phyloP scores from a whole-genome alignment of 768 basidiomycete species.

The Clathrus columnatus region DNA sequence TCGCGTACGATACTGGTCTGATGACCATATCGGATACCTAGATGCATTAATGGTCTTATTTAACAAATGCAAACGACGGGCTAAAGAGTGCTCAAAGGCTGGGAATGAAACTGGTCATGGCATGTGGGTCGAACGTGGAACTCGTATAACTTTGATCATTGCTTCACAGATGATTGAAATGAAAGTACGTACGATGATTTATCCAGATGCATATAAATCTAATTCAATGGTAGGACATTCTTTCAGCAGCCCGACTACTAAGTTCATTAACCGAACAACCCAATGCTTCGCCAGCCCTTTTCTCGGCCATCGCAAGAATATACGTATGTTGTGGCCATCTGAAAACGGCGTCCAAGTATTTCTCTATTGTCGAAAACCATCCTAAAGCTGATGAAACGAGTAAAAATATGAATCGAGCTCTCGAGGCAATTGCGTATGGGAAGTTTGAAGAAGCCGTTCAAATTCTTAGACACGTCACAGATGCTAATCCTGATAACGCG shows the following conservation, averaged over 20 bases:
- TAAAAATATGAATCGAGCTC: constrained; percentile 55
- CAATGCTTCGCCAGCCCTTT: constrained; percentile 42
- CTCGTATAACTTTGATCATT: constrained; percentile 66
- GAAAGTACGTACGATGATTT: constrained; percentile 43
- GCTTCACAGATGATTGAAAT: constrained; percentile 80
- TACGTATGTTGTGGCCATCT: constrained; percentile 70
- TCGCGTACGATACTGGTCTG: constrained; percentile 72
- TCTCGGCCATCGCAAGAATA: constrained; percentile 62
- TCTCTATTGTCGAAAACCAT: constrained; percentile 41
- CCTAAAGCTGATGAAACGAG: constrained; percentile 32
- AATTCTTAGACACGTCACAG: constrained; percentile 35
- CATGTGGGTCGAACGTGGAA: constrained; percentile 82
- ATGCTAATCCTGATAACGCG: constrained; percentile 50
- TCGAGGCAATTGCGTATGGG: constrained; percentile 61
- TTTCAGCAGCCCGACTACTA: constrained; percentile 59
- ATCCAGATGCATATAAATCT: not conserved
- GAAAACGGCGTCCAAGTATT: constrained; percentile 47
- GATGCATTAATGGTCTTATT: constrained; percentile 63
- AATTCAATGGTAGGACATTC: constrained; percentile 44
- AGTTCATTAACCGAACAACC: constrained; percentile 47
- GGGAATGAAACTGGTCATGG: constrained; percentile 20
- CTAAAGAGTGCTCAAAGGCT: constrained; percentile 29
- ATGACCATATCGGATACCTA: constrained; percentile 71
- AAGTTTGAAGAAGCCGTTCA: constrained; percentile 52
- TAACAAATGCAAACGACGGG: constrained; percentile 45